phyloP scores from a whole-genome alignment of 2,329 filamentous ascomycete genomes.

The Hypoxylon sp. region DNA sequence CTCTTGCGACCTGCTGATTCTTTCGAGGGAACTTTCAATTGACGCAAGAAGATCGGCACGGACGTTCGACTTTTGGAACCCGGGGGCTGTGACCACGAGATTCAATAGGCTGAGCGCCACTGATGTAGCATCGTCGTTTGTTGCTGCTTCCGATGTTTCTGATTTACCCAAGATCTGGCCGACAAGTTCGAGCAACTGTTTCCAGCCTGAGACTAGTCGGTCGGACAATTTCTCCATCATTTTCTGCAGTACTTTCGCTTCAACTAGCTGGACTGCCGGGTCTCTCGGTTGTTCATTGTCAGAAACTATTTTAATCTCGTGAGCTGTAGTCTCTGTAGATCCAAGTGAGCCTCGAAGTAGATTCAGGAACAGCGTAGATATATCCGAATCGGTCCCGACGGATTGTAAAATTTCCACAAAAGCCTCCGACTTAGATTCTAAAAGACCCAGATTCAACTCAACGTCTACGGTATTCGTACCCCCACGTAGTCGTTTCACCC shows the following conservation, averaged over 20 bases:
- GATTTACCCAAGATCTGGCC: conserved; percentile 70
- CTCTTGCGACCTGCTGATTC: conserved; percentile 58
- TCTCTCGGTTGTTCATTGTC: conserved; percentile 56
- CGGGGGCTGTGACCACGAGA: conserved; percentile 70
- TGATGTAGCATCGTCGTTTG: conserved; percentile 64
- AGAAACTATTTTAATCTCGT: conserved; percentile 51
- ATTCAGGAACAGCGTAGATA: conserved; percentile 72
- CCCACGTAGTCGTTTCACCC: conserved; percentile 60
- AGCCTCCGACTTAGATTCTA: conserved; percentile 64
- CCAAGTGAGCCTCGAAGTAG: conserved; percentile 72
- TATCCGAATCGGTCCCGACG: conserved; percentile 68
- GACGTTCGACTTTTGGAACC: conserved; percentile 66
- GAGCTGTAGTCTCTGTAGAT: conserved; percentile 40
- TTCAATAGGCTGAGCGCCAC: conserved; percentile 74
- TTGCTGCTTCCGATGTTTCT: conserved; percentile 53
- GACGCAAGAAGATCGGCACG: conserved; percentile 59
- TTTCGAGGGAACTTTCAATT: conserved; percentile 66
- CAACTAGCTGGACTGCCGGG: conserved; percentile 65
- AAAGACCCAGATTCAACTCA: conserved; percentile 59
- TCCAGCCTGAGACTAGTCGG: conserved; percentile 74
- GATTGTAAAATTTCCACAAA: conserved; percentile 66
- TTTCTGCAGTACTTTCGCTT: conserved; percentile 74
- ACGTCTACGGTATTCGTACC: conserved; percentile 25
- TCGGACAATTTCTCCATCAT: conserved; percentile 75
- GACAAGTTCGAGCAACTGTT: conserved; percentile 75